phyloP scores from a whole-genome alignment of 2,329 filamentous ascomycete genomes.

The Talaromyces sp. region DNA sequence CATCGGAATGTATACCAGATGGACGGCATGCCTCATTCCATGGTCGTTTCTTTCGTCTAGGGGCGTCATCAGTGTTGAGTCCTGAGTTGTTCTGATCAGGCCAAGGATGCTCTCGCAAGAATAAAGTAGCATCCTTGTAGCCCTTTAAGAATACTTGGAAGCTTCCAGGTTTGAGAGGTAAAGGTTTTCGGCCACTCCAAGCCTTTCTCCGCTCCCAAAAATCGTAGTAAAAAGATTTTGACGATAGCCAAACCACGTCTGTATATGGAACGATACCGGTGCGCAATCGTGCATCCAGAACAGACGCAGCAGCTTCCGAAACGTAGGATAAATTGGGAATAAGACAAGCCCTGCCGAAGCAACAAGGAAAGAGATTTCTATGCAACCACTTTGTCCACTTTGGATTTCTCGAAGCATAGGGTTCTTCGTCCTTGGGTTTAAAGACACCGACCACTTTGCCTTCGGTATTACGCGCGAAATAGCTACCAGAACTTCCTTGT shows the following conservation, averaged over 20 bases:
- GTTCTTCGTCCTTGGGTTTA: constrained; percentile 98
- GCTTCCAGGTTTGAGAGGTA: constrained; percentile 87
- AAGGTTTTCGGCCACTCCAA: constrained; percentile 76
- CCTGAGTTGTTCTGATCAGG: constrained; percentile 74
- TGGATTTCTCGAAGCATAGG: constrained; percentile 91
- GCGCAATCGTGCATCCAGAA: constrained; percentile 81
- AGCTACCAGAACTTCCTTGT: constrained; percentile 94
- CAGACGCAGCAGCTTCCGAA: constrained; percentile 94
- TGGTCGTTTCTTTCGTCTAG: constrained; percentile 61
- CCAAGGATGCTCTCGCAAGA: constrained; percentile 93
- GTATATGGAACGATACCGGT: constrained; percentile 95
- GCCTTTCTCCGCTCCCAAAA: constrained; percentile 92
- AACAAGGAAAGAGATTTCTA: constrained; percentile 93
- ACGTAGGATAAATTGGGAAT: constrained; percentile 98
- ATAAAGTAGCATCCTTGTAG: constrained; percentile 94
- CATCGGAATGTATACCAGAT: constrained; percentile 52
- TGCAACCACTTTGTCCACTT: constrained; percentile 99
- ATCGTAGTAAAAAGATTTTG: constrained; percentile 96
- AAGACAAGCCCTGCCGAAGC: constrained; percentile 88
- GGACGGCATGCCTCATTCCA: constrained; percentile 84
- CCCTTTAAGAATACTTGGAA: constrained; percentile 97
- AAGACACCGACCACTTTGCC: constrained; percentile 97
- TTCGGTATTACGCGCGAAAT: constrained; percentile 86
- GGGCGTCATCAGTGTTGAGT: constrained; percentile 63
- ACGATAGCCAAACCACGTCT: constrained; percentile 87